Evolutionary conservation across 768 basidiomycete genomes (phyloP).

Genomic region (Boletus tomentosulus): DNA sequence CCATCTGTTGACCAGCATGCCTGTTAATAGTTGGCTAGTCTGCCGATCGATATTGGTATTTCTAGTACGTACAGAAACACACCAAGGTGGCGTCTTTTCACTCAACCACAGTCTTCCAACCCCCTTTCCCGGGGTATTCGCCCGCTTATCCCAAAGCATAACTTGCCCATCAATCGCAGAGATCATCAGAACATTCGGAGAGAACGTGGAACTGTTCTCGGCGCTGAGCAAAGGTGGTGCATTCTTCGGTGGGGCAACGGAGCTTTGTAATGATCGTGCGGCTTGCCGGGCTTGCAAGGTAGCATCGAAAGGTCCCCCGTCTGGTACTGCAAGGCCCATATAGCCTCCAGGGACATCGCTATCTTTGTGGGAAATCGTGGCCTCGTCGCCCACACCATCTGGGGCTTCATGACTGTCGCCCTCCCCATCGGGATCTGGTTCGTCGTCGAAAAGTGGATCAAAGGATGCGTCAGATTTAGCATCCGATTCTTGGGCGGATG

Average conservation of each 20-base stretch:
- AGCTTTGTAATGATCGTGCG: conserved; percentile 28
- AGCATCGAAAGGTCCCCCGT: conserved; percentile 20
- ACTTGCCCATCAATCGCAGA: conserved; percentile 91
- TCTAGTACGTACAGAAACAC: conserved; percentile 70
- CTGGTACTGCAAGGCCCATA: conserved; percentile 29
- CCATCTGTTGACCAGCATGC: conserved; percentile 94
- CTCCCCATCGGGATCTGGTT: conserved; percentile 59
- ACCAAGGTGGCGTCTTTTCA: conserved; percentile 94
- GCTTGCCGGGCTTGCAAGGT: conserved; percentile 20
- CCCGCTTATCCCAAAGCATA: conserved; percentile 85
- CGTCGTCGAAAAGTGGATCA: conserved; percentile 90
- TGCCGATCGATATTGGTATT: conserved; percentile 1
- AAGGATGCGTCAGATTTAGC: conserved; percentile 76
- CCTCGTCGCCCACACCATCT: conserved; percentile 17
- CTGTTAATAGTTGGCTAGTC: conserved; percentile 38
- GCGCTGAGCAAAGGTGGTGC: conserved; percentile 72
- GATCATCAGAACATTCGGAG: conserved; percentile 82
- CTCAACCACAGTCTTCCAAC: conserved; percentile 85
- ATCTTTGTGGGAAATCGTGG: conserved; percentile 14
- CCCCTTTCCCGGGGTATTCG: conserved; percentile 56
- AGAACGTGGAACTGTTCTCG: conserved; percentile 57
- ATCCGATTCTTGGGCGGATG: conserved; percentile 43
- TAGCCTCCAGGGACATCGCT: conserved; percentile 7
- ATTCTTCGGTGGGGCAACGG: conserved; percentile 61
- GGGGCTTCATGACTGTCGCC: conserved; percentile 20